Percentiles rank a stretch among this genome's conserved stretches.
Conservation (phyloP, 2,329 filamentous ascomycete species). For the Fusarium begoniae region DNA sequence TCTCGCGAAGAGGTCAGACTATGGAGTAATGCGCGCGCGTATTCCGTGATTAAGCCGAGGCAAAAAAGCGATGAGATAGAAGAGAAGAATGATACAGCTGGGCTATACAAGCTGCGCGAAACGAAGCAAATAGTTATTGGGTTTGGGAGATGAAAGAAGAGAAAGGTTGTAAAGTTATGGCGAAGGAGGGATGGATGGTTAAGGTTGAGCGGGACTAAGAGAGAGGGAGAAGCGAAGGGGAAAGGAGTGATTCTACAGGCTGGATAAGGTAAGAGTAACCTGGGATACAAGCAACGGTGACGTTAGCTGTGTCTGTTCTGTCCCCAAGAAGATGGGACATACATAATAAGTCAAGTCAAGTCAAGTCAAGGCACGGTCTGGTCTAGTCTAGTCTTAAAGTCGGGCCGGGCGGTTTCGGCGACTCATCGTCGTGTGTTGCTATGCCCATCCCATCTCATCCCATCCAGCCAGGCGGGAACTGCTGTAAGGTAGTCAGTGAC, state of each 20-base stretch:
- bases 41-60: slow-evolving; percentile 37
- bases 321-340: not conserved
- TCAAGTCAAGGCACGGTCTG: not conserved
- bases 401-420: slow-evolving; percentile 41
- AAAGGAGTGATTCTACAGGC: slow-evolving; percentile 6
- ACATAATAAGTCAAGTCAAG: not conserved
- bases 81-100: not conserved
- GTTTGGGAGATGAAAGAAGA: not conserved
- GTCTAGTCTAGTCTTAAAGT: slow-evolving; percentile 28
- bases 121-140: slow-evolving; percentile 3
- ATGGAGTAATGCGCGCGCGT: slow-evolving; percentile 3
- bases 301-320: slow-evolving; percentile 33
- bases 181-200: not conserved
- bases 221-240: slow-evolving; percentile 11
- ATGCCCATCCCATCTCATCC: not conserved
- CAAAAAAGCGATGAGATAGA: not conserved
- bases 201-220: slow-evolving; percentile 9
- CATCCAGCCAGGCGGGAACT: not conserved
- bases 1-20: not conserved
- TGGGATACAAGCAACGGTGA: slow-evolving; percentile 31
- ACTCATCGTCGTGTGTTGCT: slow-evolving; percentile 39
- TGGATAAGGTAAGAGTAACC: slow-evolving; percentile 11
- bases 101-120: not conserved
- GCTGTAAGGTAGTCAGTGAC: not conserved
- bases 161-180: slow-evolving; percentile 3